Base-by-base conservation (phyloP, 208 protist genomes). In the Phytomonas sp. region DNA sequence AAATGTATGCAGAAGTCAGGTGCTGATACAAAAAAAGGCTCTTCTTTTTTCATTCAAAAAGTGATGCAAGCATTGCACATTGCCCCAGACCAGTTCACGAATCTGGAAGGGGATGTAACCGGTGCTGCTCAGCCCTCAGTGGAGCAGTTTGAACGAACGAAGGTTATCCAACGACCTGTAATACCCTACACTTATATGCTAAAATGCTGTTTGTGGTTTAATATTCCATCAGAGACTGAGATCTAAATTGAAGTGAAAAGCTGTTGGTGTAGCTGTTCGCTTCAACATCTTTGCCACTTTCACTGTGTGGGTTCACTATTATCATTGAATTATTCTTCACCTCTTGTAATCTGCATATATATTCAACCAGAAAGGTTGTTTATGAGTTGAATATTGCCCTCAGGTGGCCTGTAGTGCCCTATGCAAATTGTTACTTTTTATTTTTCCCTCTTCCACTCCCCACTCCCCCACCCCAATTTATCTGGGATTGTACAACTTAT, bases 131-230 rank as follows among this genome's bases (percentile, higher is more conserved):
- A 56, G n/a, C 23, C 69, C 14, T 67, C 73, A 0, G 77, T 82
- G n/a, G 76, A 81, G 49, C 69, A 76, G 37, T 69, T 82, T 0
- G 73, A 83, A n/a, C 56, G 71, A 7, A 74, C 74, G 6, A 64
- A 76, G 30, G 61, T 33, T 0, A 60, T 87, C 1, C 78, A 78
- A 32, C 72, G 29, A 7, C 91, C 91, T 0, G 91, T 96, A 31
- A 36, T 96, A 4, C 91, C 91, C 11, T 96, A 91, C 73, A 94
- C 91, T 29, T 96, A 94, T 76, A 94, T 96, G 88, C 77, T 96
- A 0, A 96, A 96, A 70, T 84, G 81, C 72, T 96, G 88, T 62
- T 49, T 96, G 29, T 96, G 91, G 91, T 96, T 93, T 71, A 61
- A 76, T 40, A 76, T 68, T 32, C 52, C 31, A 29, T 29, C 40